Percentiles rank a stretch among this genome's conserved stretches.
These are phyloP conservation scores for Nemania sp. DNA, from an alignment of 2,329 filamentous ascomycete species.

Conservation along the genomic window DNA sequence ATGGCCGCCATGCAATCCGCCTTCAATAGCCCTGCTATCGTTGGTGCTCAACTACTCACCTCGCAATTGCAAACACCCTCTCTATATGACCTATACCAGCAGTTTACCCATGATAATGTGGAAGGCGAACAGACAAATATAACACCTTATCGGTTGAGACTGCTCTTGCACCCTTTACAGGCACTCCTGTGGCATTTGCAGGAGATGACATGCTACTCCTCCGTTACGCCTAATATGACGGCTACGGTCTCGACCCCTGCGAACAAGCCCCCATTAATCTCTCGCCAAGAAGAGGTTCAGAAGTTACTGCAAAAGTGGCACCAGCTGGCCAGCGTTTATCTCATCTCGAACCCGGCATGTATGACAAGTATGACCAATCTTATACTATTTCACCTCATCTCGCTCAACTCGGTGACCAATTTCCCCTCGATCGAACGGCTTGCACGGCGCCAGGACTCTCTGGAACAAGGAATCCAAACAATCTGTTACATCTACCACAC, in stretches of 20 bases:
- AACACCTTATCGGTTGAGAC: slow-evolving; percentile 69
- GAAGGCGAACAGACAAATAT: slow-evolving; percentile 58
- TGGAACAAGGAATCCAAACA: slow-evolving; percentile 66
- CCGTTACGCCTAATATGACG: slow-evolving; percentile 63
- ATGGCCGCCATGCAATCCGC: slow-evolving; percentile 68
- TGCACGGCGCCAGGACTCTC: slow-evolving; percentile 67
- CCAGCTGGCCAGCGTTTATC: slow-evolving; percentile 68
- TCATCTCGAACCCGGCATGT: slow-evolving; percentile 68
- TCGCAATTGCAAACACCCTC: slow-evolving; percentile 67
- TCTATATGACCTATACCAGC: slow-evolving; percentile 73
- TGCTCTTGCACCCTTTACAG: slow-evolving; percentile 76
- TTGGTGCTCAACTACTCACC: slow-evolving; percentile 64
- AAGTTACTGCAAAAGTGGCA: slow-evolving; percentile 75
- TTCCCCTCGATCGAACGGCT: slow-evolving; percentile 76
- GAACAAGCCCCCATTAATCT: slow-evolving; percentile 70
- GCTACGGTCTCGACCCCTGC: slow-evolving; percentile 59
- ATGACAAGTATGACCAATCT: slow-evolving; percentile 73
- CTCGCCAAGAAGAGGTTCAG: slow-evolving; percentile 73
- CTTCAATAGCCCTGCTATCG: slow-evolving; percentile 63
- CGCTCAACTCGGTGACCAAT: slow-evolving; percentile 74
- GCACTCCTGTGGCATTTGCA: slow-evolving; percentile 72
- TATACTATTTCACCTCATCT: slow-evolving; percentile 77
- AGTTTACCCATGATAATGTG: slow-evolving; percentile 74
- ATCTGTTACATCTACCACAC: slow-evolving; percentile 73
- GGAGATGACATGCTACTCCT: slow-evolving; percentile 74